These are phyloP conservation scores for Catharanthus roseus DNA, from an alignment of 257 asterid genomes.

Conservation along the genomic window DNA sequence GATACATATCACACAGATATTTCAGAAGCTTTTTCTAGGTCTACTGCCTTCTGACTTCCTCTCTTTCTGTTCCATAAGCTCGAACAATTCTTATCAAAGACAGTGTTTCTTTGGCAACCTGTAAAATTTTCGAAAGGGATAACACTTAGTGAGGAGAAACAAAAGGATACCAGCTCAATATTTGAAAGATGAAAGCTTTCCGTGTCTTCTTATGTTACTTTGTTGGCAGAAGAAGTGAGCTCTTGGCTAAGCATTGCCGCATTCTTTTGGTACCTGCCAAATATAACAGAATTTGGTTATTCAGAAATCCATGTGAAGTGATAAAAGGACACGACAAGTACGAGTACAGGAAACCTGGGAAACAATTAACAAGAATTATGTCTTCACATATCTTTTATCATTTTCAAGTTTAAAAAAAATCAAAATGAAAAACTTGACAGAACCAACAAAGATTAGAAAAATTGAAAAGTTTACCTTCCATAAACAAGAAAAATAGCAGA, in stretches of 20 bases:
- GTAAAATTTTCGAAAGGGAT: neutral
- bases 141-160: slow-evolving; percentile 13
- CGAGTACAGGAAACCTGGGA: neutral
- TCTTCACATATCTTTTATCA: neutral
- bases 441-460: slow-evolving; percentile 12
- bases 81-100: slow-evolving; percentile 91
- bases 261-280: slow-evolving; percentile 78
- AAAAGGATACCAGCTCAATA: neutral
- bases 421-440: neutral
- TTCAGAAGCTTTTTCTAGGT: neutral
- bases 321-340: neutral
- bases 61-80: slow-evolving; percentile 84
- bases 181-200: slow-evolving; percentile 1
- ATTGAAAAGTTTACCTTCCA: slow-evolving; percentile 61
- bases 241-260: slow-evolving; percentile 84
- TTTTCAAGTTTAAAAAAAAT: neutral
- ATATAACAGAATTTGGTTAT: neutral
- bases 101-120: slow-evolving; percentile 94
- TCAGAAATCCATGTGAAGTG: neutral
- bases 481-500: slow-evolving; percentile 72
- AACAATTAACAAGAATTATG: slow-evolving; percentile 1
- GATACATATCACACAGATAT: neutral
- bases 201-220: slow-evolving; percentile 42
- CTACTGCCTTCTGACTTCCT: slow-evolving; percentile 67
- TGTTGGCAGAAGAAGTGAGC: slow-evolving; percentile 84